phyloP scores from a whole-genome alignment of 1,284 basidiomycete genomes.

The Lignosus rhinocerotis region DNA sequence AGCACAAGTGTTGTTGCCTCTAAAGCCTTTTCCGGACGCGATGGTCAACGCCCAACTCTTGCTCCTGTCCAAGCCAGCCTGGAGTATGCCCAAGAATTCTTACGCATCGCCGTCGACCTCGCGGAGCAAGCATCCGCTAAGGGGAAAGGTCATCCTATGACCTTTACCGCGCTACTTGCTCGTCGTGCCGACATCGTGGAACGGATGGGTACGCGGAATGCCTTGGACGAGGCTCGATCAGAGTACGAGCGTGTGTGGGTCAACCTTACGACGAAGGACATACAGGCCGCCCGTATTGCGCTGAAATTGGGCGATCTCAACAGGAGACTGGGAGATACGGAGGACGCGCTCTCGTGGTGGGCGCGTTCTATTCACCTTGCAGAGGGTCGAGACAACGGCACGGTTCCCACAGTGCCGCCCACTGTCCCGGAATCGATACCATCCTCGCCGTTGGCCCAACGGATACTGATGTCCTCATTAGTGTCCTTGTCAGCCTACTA shows the following conservation, averaged over 20 bases:
- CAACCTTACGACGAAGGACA: conserved; percentile 39
- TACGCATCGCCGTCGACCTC: conserved; percentile 51
- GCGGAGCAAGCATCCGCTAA: conserved; percentile 41
- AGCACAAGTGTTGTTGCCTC: conserved; percentile 40
- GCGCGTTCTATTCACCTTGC: conserved; percentile 51
- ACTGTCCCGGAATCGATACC: conserved; percentile 47
- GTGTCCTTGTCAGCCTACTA: conserved; percentile 74
- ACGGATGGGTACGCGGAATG: conserved; percentile 58
- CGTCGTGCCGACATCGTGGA: conserved; percentile 70
- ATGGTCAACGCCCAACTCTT: conserved; percentile 38
- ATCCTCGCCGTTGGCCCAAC: conserved; percentile 63
- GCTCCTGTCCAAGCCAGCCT: conserved; percentile 53
- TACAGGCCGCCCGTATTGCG: conserved; percentile 57
- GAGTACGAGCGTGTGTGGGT: conserved; percentile 69
- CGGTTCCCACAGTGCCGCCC: conserved; percentile 20
- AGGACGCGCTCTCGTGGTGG: conserved; percentile 70
- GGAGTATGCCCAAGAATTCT: conserved; percentile 54
- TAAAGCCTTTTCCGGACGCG: conserved; percentile 37
- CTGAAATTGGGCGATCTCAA: conserved; percentile 67
- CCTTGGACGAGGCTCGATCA: conserved; percentile 57
- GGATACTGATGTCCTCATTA: conserved; percentile 65
- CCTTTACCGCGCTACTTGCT: conserved; percentile 58
- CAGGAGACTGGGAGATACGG: conserved; percentile 49
- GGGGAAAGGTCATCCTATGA: conserved; percentile 48
- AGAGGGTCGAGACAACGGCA: conserved; percentile 27